Evolutionary conservation across 306 rosid genomes (phyloP), one percentile per base, ranked within the genome.

Genomic region (Crotalaria pallida): DNA sequence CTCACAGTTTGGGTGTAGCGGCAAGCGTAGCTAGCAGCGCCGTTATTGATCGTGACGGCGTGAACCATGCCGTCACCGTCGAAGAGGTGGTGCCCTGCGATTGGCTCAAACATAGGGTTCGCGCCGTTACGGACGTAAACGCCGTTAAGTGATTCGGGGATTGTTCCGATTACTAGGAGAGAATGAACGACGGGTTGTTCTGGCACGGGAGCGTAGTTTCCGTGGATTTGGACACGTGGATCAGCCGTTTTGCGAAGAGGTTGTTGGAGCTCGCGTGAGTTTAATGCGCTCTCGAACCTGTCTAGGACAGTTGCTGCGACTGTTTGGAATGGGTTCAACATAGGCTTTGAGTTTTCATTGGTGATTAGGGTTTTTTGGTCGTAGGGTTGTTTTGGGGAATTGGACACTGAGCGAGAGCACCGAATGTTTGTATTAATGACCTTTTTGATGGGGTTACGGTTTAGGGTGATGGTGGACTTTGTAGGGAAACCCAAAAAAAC

Each of bases 11-110:
- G 78, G 5, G 91, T 89, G 87, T 77, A 92, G 47, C 97, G 82
- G 65, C 97, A 92, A 0, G 89, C 74, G 38, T 92, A 92, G 29
- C 87, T 87, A 0, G 88, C 96, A 34, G 33, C 24, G 23, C 83
- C 87, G 1, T 69, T 73, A 16, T 65, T 73, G 68, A 92, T 34
- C 10, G 58, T 79, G 2, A 92, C 94, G 53, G 96, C 96, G 36
- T 92, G 97, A 23, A 92, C 77, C 97, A 92, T 92, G 1, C 97
- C 97, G 61, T 92, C 97, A 0, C 97, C 97, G 58, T 92, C 97
- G 19, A 92, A 92, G 51, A 92, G 72, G 76, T 92, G 97, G 78
- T 92, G 91, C 0, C 97, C 96, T 0, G 91, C 85, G 0, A 49
- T n/a, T 6, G 97, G 94, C 4, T 83, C 43, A 55, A 80, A 79